Evolutionary conservation across 2,329 filamentous ascomycete species (phyloP).

Genomic region (Curvularia sp.): DNA sequence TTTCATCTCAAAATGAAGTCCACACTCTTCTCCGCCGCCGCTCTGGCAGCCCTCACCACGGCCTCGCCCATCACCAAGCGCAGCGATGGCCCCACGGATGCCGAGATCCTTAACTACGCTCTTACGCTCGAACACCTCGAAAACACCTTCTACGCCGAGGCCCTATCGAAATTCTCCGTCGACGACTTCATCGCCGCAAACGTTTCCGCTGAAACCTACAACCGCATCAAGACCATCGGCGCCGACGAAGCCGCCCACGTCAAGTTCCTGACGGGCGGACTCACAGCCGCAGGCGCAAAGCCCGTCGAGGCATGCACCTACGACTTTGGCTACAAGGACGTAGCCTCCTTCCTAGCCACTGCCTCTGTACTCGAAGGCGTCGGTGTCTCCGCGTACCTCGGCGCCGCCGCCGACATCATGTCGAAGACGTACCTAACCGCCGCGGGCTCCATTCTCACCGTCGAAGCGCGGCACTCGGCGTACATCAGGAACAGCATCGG

Average conservation of each 20-base stretch:
- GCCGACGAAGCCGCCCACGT: slow-evolving; percentile 67
- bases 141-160: slow-evolving; percentile 67
- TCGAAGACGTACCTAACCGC: slow-evolving; percentile 65
- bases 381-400: slow-evolving; percentile 67
- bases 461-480: slow-evolving; percentile 69
- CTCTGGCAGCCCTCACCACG: slow-evolving; percentile 22
- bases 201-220: slow-evolving; percentile 59
- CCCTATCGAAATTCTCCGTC: slow-evolving; percentile 62
- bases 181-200: slow-evolving; percentile 35
- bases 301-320: slow-evolving; percentile 65
- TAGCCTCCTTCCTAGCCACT: slow-evolving; percentile 60
- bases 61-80: slow-evolving; percentile 40
- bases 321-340: slow-evolving; percentile 59
- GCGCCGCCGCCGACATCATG: slow-evolving; percentile 65
- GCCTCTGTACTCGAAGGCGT: slow-evolving; percentile 63
- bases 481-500: slow-evolving; percentile 63
- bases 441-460: slow-evolving; percentile 68
- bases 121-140: slow-evolving; percentile 60
- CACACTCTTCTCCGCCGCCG: slow-evolving; percentile 18
- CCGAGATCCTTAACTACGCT: slow-evolving; percentile 53
- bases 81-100: slow-evolving; percentile 29
- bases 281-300: slow-evolving; percentile 55
- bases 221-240: slow-evolving; percentile 63
- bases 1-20: slow-evolving; percentile 24
- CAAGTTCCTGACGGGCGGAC: slow-evolving; percentile 58